Evolutionary conservation across 2,329 filamentous ascomycete species (phyloP), one percentile per base, ranked within the genome.

Genomic region (Teratosphaeria destructans): DNA sequence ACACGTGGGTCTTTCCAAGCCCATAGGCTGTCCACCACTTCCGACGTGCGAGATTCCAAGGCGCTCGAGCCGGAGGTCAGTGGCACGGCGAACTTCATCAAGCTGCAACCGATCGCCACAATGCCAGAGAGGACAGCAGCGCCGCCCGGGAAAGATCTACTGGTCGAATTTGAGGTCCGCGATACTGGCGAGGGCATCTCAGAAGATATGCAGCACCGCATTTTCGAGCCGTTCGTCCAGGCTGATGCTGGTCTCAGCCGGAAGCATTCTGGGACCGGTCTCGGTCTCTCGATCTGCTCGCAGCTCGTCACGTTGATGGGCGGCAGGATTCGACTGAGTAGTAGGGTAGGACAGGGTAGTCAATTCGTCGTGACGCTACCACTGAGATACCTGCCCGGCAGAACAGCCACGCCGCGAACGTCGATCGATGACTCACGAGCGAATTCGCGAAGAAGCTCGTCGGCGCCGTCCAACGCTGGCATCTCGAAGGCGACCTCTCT

Each of bases 161-260:
- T 85, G 10, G 95, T 95, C 66, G 88, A 95, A 68, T 95, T 96
- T 62, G 88, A 95, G 70, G 90, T 96, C 0, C 82, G 90, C 70
- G 92, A 96, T 65, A 93, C 86, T 0, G 92, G 92, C 0, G 90
- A 90, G 0, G 92, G 92, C 32, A 95, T 96, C 59, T 84, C 90
- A 0, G 82, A 85, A 6, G 77, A 87, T 63, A 83, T 95, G 72
- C 90, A 91, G 66, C 79, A 89, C 59, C 86, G 86, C 65, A 90
- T 96, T 8, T 96, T 96, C 70, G 92, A 96, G 71, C 92, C 92
- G 0, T 96, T 96, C 69, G 89, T 96, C 0, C 92, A 96, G 73
- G 92, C 88, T 16, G 91, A 96, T 70, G 77, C 94, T 1, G 89
- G 90, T 0, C 76, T 96, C 14, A 95, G 88, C 76, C 94, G 90